Evolutionary conservation across 805 yeast genomes (phyloP), one percentile per base, ranked within the genome.

Genomic region (Zygosaccharomyces pseudorouxii): DNA sequence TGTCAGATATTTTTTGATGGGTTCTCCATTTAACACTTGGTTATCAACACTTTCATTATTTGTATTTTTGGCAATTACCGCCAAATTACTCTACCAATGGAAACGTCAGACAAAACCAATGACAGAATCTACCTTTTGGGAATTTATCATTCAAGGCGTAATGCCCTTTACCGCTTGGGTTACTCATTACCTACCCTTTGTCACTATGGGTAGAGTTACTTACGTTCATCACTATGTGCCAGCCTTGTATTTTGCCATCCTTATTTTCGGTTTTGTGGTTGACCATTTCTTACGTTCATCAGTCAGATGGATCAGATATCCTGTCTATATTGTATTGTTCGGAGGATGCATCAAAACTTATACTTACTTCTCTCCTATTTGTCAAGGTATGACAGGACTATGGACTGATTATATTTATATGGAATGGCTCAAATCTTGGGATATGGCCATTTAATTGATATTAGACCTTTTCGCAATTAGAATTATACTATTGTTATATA

Each of bases 171-270:
- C 87, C 37, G 96, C 96, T 9, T 92, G 97, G 98, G 78, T 82
- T 45, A 75, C 89, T 65, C 98, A 92, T 69, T 92, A 75, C 68
- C 65, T 84, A 62, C 98, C 99, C 28, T 92, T 92, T 69, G 79
- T 86, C 30, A 72, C 89, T 55, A 92, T 92, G 99, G 89, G 95
- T 18, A 86, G 99, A 74, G 97, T 93, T 53, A 89, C 96, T 2
- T 92, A 93, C 65, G 95, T 92, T 33, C 99, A 92, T 69, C 99
- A 92, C 69, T 92, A 92, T 69, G 80, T 90, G 59, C 99, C 99
- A 18, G 97, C 98, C 0, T 77, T 90, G 56, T 92, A 87, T 70
- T 92, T 92, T 71, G 98, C 98, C 44, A 84, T 89, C 73, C 72
- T 90, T 55, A 83, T 88, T 12, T 64, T 71, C 60, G 71, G 69